phyloP scores from a whole-genome alignment of 2,329 filamentous ascomycete species.

The Hypocrella siamensis region DNA sequence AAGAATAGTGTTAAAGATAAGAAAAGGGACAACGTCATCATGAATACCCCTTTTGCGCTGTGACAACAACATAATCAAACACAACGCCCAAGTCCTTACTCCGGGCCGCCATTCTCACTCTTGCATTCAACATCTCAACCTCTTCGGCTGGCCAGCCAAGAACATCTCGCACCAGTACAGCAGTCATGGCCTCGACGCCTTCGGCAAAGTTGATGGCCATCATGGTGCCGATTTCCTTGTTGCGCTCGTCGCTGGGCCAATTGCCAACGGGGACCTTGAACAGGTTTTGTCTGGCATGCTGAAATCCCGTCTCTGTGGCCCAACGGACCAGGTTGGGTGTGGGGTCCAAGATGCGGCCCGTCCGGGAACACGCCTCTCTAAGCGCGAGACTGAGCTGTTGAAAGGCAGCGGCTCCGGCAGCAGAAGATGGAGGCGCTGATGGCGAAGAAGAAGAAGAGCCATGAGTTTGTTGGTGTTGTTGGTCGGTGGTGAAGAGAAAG shows the following conservation, averaged over 20 bases:
- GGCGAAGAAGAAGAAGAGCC: conserved; percentile 9
- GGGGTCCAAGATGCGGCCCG: conserved; percentile 14
- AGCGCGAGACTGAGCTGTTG: conserved; percentile 12
- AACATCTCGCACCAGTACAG: conserved; percentile 20
- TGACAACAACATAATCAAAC: conserved; percentile 15
- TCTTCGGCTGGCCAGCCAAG: conserved; percentile 23
- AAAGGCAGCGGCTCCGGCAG: conserved; percentile 13
- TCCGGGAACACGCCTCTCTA: conserved; percentile 10
- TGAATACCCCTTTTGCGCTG: conserved; percentile 11
- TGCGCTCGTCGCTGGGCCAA: conserved; percentile 24
- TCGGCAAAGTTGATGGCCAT: conserved; percentile 21
- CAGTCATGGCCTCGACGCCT: conserved; percentile 21
- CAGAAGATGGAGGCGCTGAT: no score
- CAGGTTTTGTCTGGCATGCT: conserved; percentile 12
- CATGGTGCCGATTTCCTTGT: conserved; percentile 21
- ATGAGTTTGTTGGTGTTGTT: conserved; percentile 20
- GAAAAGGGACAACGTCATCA: not conserved
- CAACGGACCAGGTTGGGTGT: conserved; percentile 12
- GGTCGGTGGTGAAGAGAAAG: conserved; percentile 14
- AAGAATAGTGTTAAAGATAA: not conserved
- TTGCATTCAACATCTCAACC: conserved; percentile 22
- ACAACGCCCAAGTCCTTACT: conserved; percentile 14
- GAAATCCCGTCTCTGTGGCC: conserved; percentile 19
- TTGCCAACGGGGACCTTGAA: conserved; percentile 19
- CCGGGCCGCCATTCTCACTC: conserved; percentile 9